These are phyloP conservation scores for Annulohypoxylon maeteangense DNA, from an alignment of 495 filamentous ascomycete species.

Conservation along the genomic window DNA sequence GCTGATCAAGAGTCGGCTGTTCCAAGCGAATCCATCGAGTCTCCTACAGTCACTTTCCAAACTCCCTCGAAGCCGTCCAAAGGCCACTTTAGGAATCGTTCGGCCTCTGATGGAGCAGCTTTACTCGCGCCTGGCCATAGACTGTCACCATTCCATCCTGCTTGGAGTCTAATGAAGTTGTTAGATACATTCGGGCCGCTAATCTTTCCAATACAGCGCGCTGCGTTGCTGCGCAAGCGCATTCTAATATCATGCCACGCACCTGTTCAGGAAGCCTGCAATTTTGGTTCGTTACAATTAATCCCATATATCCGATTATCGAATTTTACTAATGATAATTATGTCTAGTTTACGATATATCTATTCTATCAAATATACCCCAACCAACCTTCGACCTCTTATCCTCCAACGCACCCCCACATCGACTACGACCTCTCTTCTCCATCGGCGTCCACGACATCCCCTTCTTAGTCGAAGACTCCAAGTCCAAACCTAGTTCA, in stretches of 20 bases:
- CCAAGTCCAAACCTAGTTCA: conserved; percentile 50
- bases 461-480: conserved; percentile 71
- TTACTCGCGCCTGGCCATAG: conserved; percentile 74
- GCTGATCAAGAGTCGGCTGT: conserved; percentile 56
- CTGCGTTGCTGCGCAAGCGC: conserved; percentile 86
- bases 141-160: conserved; percentile 83
- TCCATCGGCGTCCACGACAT: conserved; percentile 94
- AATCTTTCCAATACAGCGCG: conserved; percentile 88
- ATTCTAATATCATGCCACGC: conserved; percentile 86
- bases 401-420: conserved; percentile 64
- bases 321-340: conserved; percentile 13
- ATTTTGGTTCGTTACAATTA: conserved; percentile 74
- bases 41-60: conserved; percentile 56
- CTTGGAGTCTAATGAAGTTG: conserved; percentile 78
- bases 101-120: conserved; percentile 68
- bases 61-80: conserved; percentile 37
- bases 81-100: conserved; percentile 64
- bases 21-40: conserved; percentile 64
- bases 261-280: conserved; percentile 85
- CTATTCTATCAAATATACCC: conserved; percentile 84
- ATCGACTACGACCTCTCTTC: conserved; percentile 86
- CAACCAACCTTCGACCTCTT: conserved; percentile 71
- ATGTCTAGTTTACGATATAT: conserved; percentile 90
- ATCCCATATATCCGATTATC: background rate
- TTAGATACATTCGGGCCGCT: conserved; percentile 88